Conservation (phyloP, 2,329 filamentous ascomycete species). For the Xylariales sp. region DNA sequence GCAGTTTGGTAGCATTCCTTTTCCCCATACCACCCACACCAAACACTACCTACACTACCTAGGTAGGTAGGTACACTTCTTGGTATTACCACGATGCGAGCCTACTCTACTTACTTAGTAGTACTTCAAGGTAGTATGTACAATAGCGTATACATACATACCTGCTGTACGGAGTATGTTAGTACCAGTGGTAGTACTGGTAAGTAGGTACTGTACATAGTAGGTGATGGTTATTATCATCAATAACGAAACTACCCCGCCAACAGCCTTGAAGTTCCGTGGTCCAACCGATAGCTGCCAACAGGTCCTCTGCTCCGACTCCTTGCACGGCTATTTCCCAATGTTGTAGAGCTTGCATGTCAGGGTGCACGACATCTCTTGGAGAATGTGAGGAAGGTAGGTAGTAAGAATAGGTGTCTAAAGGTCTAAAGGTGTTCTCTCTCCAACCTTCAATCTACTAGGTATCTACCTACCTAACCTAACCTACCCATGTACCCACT, state of each 20-base stretch:
- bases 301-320: slow-evolving; percentile 45
- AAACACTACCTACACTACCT: background rate
- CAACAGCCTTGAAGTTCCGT: slow-evolving; percentile 32
- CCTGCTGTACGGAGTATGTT: no score
- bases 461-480: background rate
- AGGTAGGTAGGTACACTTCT: background rate
- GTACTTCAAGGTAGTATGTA: background rate
- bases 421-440: slow-evolving; percentile 24
- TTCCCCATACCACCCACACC: slow-evolving; percentile 1
- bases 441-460: slow-evolving; percentile 2
- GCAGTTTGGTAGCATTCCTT: slow-evolving; percentile 33
- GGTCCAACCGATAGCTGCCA: slow-evolving; percentile 45
- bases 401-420: slow-evolving; percentile 41
- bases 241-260: slow-evolving; percentile 30
- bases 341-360: slow-evolving; percentile 33
- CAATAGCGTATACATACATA: no score
- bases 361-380: slow-evolving; percentile 41
- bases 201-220: no score
- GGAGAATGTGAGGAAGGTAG: slow-evolving; percentile 31
- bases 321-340: slow-evolving; percentile 42
- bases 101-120: background rate
- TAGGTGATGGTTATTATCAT: slow-evolving; percentile 15
- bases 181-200: no score
- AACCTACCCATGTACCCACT: background rate
- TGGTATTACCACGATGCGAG: slow-evolving; percentile 23